A percentile compares a stretch with the other conserved stretches of the same genome.
Evolutionary conservation across 495 filamentous ascomycete species (phyloP).

Genomic region (Penicillium antarcticum): DNA sequence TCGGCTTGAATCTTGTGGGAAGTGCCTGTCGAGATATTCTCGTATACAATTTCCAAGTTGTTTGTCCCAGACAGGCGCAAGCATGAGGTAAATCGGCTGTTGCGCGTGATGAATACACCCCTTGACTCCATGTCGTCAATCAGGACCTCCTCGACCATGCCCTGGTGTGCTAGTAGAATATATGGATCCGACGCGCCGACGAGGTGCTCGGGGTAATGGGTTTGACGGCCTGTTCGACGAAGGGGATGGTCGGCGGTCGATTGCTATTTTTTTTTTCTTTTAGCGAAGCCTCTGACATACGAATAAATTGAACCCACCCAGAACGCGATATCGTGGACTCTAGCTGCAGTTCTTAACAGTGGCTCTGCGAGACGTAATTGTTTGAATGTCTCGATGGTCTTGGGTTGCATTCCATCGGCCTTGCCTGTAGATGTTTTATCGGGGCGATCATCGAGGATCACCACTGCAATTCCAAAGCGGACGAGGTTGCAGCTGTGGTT

Average conservation of each 20-base stretch:
- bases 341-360: slow-evolving; percentile 58
- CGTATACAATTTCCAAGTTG: slow-evolving; percentile 22
- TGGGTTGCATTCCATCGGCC: slow-evolving; percentile 76
- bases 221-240: slow-evolving; percentile 63
- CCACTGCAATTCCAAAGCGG: slow-evolving; percentile 65
- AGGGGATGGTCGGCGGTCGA: slow-evolving; percentile 52
- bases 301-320: slow-evolving; percentile 46
- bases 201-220: slow-evolving; percentile 64
- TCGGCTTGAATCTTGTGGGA: slow-evolving; percentile 14
- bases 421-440: slow-evolving; percentile 68
- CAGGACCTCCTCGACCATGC: slow-evolving; percentile 67
- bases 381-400: slow-evolving; percentile 70
- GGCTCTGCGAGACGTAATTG: slow-evolving; percentile 66
- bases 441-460: slow-evolving; percentile 68
- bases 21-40: slow-evolving; percentile 15
- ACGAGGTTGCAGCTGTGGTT: slow-evolving; percentile 55
- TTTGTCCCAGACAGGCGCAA: slow-evolving; percentile 26
- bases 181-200: slow-evolving; percentile 71
- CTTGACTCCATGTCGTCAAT: slow-evolving; percentile 59
- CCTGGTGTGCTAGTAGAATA: slow-evolving; percentile 70
- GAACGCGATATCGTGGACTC: slow-evolving; percentile 68
- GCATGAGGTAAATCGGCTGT: slow-evolving; percentile 54
- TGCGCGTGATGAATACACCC: slow-evolving; percentile 54
- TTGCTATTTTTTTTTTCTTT: slow-evolving; percentile 36
- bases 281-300: not conserved